phyloP scores from a whole-genome alignment of 208 protist genomes.

The Lotmaria passim region DNA sequence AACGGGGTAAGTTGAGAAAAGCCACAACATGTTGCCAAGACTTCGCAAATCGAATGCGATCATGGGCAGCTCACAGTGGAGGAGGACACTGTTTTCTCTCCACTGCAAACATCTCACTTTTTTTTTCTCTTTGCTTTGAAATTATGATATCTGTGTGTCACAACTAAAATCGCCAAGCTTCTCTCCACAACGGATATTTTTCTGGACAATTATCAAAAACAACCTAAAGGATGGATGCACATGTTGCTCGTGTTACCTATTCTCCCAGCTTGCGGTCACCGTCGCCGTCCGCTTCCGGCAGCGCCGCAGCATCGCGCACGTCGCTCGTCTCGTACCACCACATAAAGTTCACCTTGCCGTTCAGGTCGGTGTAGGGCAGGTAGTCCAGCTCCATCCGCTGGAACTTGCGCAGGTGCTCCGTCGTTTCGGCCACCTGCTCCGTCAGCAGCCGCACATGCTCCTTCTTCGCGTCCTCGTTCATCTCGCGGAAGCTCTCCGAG shows the following conservation, averaged over 20 bases:
- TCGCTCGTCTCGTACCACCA: constrained; percentile 93
- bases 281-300: constrained; percentile 39
- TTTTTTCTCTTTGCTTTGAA: too few relatives aligned
- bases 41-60: too few relatives aligned
- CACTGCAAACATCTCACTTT: too few relatives aligned
- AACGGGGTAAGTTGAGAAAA: too few relatives aligned
- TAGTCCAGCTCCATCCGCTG: constrained; percentile 91
- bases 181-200: too few relatives aligned
- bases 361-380: constrained; percentile 91
- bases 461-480: constrained; percentile 71
- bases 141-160: constrained; percentile 6
- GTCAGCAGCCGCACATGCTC: constrained; percentile 68
- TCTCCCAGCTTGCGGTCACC: constrained; percentile 24
- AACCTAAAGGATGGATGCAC: too few relatives aligned
- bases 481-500: constrained; percentile 62
- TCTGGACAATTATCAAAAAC: not conserved
- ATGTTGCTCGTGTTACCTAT: too few relatives aligned
- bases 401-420: constrained; percentile 71
- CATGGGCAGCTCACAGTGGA: too few relatives aligned
- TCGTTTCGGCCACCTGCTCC: constrained; percentile 73
- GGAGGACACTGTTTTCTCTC: too few relatives aligned
- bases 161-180: not conserved
- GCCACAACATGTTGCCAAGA: too few relatives aligned
- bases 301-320: constrained; percentile 28
- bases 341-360: constrained; percentile 94